Evolutionary conservation across 768 basidiomycete genomes (phyloP).

Genomic region (Kwoniella bestiolae): DNA sequence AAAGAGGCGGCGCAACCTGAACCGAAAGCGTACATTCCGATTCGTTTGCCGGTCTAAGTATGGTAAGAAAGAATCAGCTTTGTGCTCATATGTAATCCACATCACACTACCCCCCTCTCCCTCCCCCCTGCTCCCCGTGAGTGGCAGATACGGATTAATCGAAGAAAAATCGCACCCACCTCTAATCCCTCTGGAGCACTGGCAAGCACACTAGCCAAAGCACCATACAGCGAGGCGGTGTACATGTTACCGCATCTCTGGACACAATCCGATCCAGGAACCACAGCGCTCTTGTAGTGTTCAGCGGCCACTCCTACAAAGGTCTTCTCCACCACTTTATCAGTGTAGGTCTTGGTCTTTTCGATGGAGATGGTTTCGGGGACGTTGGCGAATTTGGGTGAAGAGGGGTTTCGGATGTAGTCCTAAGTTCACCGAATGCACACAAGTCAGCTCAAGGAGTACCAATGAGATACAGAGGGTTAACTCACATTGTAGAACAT

Average conservation of each 20-base stretch:
- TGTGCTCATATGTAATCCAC: too few species aligned
- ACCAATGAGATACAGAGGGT: neutral
- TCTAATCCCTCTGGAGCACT: constrained; percentile 70
- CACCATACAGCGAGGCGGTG: constrained; percentile 93
- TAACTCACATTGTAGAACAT: constrained; percentile 61
- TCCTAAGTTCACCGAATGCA: constrained; percentile 68
- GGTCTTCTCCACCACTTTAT: constrained; percentile 94
- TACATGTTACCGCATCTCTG: constrained; percentile 97
- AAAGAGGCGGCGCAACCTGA: constrained; percentile 93
- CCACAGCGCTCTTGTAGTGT: constrained; percentile 74
- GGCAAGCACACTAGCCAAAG: constrained; percentile 83
- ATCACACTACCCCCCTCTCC: too few species aligned
- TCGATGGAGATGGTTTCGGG: constrained; percentile 69
- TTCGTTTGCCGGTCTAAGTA: constrained; percentile 68
- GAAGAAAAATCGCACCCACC: too few species aligned
- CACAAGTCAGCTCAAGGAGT: neutral
- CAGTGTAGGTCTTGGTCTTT: constrained; percentile 76
- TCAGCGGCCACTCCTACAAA: constrained; percentile 80
- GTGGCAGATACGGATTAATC: too few species aligned
- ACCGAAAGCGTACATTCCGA: constrained; percentile 96
- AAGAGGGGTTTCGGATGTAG: constrained; percentile 77
- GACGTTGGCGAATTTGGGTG: constrained; percentile 66
- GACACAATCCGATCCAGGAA: constrained; percentile 82
- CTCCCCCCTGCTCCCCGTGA: too few species aligned
- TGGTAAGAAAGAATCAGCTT: neutral